Conservation (phyloP, 2,329 filamentous ascomycete genomes). For the Xylaria sp. region DNA sequence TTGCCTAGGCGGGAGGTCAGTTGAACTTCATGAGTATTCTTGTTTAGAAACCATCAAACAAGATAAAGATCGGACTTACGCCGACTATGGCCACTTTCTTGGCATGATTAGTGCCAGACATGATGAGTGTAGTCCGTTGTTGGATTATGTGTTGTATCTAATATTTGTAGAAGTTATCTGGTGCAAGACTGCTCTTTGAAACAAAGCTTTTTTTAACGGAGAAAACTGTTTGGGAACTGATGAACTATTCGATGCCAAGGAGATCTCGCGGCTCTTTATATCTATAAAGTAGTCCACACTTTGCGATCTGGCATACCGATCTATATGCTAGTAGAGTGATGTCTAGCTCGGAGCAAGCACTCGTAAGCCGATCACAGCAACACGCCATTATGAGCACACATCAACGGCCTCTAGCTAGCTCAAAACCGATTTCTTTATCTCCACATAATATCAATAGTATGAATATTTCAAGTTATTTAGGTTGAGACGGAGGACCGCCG, state of each 20-base stretch:
- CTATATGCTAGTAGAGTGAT: background rate
- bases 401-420: background rate
- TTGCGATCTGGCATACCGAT: background rate
- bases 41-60: background rate
- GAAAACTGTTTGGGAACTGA: background rate
- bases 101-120: conserved; percentile 50
- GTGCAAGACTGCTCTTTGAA: background rate
- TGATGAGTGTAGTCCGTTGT: conserved; percentile 1
- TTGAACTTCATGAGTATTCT: conserved; percentile 13
- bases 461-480: background rate
- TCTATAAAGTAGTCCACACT: background rate
- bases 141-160: background rate
- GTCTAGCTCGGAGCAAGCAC: background rate
- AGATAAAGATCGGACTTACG: conserved; percentile 50
- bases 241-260: background rate
- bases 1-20: conserved; percentile 50
- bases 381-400: background rate
- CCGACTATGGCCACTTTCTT: conserved; percentile 60
- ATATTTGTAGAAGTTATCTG: background rate
- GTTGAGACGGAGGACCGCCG: conserved; percentile 5
- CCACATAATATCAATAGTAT: background rate
- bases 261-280: conserved; percentile 10
- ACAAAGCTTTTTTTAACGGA: background rate
- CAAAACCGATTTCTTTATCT: background rate
- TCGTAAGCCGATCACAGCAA: background rate